Evolutionary conservation across 2,329 filamentous ascomycete species (phyloP).

Genomic region (Fusarium goolgardi): DNA sequence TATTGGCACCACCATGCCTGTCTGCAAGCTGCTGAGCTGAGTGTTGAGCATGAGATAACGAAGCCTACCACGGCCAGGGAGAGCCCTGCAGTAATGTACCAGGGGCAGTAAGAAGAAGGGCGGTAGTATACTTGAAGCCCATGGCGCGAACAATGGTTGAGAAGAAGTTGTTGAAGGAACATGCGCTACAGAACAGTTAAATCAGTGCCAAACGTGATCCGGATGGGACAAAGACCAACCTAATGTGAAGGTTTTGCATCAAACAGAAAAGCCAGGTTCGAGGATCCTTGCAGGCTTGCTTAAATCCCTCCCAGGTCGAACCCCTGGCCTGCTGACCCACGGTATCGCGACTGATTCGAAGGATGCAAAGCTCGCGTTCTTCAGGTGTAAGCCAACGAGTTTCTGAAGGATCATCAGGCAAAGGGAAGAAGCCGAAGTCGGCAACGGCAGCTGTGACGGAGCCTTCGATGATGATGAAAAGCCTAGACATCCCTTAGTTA

Average conservation of each 20-base stretch:
- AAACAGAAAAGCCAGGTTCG: constrained; percentile 31
- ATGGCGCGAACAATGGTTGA: constrained; percentile 59
- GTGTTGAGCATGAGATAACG: constrained; percentile 51
- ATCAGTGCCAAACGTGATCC: too few relatives aligned
- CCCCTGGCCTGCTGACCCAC: constrained; percentile 32
- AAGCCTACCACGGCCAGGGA: constrained; percentile 57
- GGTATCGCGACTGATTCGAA: constrained; percentile 56
- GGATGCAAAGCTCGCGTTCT: constrained; percentile 54
- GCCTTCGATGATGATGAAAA: constrained; percentile 72
- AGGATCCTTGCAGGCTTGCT: constrained; percentile 26
- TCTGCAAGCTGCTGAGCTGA: constrained; percentile 50
- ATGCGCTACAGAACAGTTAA: constrained; percentile 13
- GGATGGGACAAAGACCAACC: neutral
- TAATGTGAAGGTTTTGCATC: constrained; percentile 33
- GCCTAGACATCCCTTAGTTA: constrained; percentile 50
- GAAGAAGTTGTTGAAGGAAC: constrained; percentile 29
- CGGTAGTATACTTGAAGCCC: constrained; percentile 60
- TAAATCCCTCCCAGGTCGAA: constrained; percentile 23
- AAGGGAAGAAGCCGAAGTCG: constrained; percentile 41
- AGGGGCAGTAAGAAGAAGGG: constrained; percentile 62
- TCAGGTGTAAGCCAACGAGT: constrained; percentile 55
- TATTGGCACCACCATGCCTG: constrained; percentile 47
- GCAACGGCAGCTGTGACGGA: constrained; percentile 37
- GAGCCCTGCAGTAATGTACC: constrained; percentile 52
- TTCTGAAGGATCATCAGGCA: constrained; percentile 54